Base-by-base conservation (phyloP, 306 rosid species). In the Senna siamea region DNA sequence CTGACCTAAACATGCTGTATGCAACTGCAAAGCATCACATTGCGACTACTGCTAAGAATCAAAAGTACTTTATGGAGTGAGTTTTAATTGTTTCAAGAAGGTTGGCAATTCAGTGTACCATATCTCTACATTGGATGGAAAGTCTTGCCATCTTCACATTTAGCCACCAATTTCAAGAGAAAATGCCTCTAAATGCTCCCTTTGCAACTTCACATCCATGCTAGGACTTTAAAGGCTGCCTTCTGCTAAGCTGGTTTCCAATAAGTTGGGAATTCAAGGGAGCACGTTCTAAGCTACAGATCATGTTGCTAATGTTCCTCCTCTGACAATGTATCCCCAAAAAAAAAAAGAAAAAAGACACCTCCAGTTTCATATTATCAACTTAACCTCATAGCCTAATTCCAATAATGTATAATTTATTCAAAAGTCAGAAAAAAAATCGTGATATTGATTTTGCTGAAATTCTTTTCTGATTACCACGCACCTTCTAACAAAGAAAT, bases 1-100 rank as follows among this genome's bases (percentile, higher is more conserved):
- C 54, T 13, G 62, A 32, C 67, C 63, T 18, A 65, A 12, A 78
- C 66, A 11, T 35, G 50, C 26, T 50, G 47, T n/a, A 14, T 4
- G 7, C 48, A 66, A 65, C 8, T 43, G n/a, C n/a, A n/a, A n/a
- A n/a, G n/a, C n/a, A n/a, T n/a, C n/a, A 35, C 59, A 40, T n/a
- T 9, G 26, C 28, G 57, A 58, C 65, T 35, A 57, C 30, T 8
- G 18, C 59, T 15, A 7, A 38, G 20, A 15, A 54, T 22, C 41
- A 52, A 51, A 7, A 15, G 20, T 62, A 54, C 48, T 73, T 62
- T n/a, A 63, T 6, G 52, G 66, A 30, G 7, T 15, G 15, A 20
- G 51, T 40, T 40, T 63, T 19, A 63, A 17, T 48, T 51, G 14
- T 17, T 48, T 43, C 40, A 41, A 15, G 53, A 55, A 61, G 66